phyloP scores from a whole-genome alignment of 2,329 filamentous ascomycete genomes.

The Anisogramma anomala region DNA sequence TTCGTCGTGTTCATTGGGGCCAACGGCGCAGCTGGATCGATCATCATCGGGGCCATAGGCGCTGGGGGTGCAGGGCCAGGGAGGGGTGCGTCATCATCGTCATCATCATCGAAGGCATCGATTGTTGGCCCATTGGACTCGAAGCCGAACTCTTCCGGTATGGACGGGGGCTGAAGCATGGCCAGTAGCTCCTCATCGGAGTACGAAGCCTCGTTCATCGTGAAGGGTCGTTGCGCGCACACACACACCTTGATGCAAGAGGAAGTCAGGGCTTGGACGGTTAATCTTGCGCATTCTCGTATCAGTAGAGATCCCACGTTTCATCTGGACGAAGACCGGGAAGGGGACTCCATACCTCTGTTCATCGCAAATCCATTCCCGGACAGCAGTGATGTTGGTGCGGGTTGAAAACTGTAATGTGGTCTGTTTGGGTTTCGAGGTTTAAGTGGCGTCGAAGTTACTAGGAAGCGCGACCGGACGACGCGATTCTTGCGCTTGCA shows the following conservation, averaged over 20 bases:
- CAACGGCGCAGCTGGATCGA: neutral
- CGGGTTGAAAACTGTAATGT: too few relatives aligned
- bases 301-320: too few relatives aligned
- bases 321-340: too few relatives aligned
- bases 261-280: too few relatives aligned
- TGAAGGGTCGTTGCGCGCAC: neutral
- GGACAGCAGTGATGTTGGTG: too few relatives aligned
- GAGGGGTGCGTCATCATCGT: neutral
- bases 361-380: too few relatives aligned
- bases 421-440: too few relatives aligned
- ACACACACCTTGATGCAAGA: too few relatives aligned
- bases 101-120: slow-evolving; percentile 8
- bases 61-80: slow-evolving; percentile 4
- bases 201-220: slow-evolving; percentile 4
- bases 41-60: slow-evolving; percentile 6
- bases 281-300: slow-evolving; percentile 4
- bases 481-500: too few relatives aligned
- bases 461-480: too few relatives aligned
- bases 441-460: too few relatives aligned
- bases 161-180: slow-evolving; percentile 10
- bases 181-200: slow-evolving; percentile 11
- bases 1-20: neutral
- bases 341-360: too few relatives aligned
- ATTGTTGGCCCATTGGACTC: neutral
- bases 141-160: slow-evolving; percentile 6